Base-by-base conservation (phyloP, 2,329 filamentous ascomycete species). In the Aspergillus cejpii region DNA sequence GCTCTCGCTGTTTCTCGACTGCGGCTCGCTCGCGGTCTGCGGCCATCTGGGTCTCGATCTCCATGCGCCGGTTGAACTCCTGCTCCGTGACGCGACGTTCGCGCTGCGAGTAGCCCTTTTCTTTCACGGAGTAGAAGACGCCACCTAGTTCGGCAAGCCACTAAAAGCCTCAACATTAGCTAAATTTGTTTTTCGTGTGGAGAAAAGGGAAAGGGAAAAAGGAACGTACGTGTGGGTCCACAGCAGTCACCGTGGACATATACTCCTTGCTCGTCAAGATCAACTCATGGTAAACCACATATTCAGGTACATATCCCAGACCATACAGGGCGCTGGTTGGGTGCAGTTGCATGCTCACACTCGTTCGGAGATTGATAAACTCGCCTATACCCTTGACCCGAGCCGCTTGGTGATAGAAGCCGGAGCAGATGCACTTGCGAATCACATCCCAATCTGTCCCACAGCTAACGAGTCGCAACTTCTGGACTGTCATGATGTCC, bases 401-500 rank as follows among this genome's bases (percentile, higher is more conserved):
- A 23, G 92, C 92, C 5, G 92, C 92, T 71, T 98, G 92, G 62
- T 97, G 91, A 70, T 97, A 98, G 73, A 95, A 98, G 10, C 92
- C 92, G 0, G 87, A 89, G 73, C 94, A 98, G 62, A 98, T 95
- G 65, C 91, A 97, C 67, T 92, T 91, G 50, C 92, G 83, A 45
- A 97, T 88, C 7, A 94, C 74, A 64, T 98, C 94, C 86, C 92
- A 96, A 70, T 98, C 94, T 34, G 91, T 97, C 24, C 92, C 92
- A 60, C 90, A 96, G 66, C 85, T 90, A 34, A 81, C 73, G 57
- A 97, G 78, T 41, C 78, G 67, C 89, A 98, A 92, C 65, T 92
- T 90, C 65, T 94, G 89, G 73, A 87, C 84, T 55, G 83, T 83
- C 83, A 97, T 92, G 62, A 98, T 97, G 63, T 97, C 92, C 48